Evolutionary conservation across 768 basidiomycete species (phyloP).

Genomic region (Goffeauzyma gilvescens): DNA sequence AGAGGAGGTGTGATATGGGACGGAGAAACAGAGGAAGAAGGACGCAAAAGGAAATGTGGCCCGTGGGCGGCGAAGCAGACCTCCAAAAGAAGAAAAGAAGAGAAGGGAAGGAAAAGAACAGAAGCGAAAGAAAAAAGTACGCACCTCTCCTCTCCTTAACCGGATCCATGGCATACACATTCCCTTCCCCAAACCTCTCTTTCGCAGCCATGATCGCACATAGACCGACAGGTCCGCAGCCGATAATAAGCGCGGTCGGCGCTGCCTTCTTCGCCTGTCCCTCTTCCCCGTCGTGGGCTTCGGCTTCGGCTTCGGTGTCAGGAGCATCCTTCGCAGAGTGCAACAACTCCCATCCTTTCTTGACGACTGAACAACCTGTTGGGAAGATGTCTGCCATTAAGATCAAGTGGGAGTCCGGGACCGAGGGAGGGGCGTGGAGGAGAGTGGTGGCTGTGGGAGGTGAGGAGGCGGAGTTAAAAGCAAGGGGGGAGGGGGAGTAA

Average conservation of each 20-base stretch:
- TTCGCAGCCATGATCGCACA: slow-evolving; percentile 28
- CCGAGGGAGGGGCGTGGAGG: slow-evolving; percentile 5
- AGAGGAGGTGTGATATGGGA: no score
- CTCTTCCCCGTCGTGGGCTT: no score
- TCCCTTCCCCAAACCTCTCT: slow-evolving; percentile 25
- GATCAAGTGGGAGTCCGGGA: slow-evolving; percentile 7
- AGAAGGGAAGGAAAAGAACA: no score
- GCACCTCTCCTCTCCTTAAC: slow-evolving; percentile 8
- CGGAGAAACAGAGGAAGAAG: no score
- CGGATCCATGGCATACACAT: slow-evolving; percentile 23
- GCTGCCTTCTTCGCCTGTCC: slow-evolving; percentile 11
- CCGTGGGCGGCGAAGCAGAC: no score
- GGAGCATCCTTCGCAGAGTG: no score
- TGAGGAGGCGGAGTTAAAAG: no score
- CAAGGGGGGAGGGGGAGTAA: no score
- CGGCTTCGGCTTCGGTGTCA: no score
- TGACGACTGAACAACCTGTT: slow-evolving; percentile 25
- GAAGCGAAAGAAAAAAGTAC: not conserved
- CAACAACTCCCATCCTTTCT: slow-evolving; percentile 22
- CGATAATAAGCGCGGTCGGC: slow-evolving; percentile 25
- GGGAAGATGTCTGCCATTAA: slow-evolving; percentile 27
- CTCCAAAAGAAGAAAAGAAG: no score
- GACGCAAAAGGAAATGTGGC: no score
- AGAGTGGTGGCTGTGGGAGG: slow-evolving; percentile 4
- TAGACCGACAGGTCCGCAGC: slow-evolving; percentile 31